Base-by-base conservation (phyloP, 2,329 filamentous ascomycete genomes). In the Cercospora brassicicola region DNA sequence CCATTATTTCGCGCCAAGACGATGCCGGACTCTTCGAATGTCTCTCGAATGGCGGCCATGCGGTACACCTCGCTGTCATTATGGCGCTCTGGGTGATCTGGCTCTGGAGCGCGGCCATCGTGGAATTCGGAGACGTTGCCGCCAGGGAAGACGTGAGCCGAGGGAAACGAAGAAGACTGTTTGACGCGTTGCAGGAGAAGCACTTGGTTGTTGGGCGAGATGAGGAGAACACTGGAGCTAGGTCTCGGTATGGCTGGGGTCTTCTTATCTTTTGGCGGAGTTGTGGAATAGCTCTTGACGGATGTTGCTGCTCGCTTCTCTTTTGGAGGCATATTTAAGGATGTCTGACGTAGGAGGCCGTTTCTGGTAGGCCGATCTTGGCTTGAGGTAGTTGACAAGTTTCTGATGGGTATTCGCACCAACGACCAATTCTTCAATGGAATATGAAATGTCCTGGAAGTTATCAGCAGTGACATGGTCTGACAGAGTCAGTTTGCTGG, bases 1-100 rank as follows among this genome's bases (percentile, higher is more conserved):
- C 79, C 79, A 67, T 82, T 81, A 65, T 79, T 81, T 26, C 81
- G 83, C 0, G 92, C 92, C 2, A 98, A 84, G 28, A 98, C 81
- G 64, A 97, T 93, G 0, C 95, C 95, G 71, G 91, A 94, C 81
- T 98, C 95, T 78, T 99, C 95, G 76, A 98, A 98, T 0, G 93
- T 93, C 82, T 98, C 95, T 6, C 95, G 85, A 26, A 98, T 88
- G 0, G 94, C 95, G 5, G 90, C 93, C 39, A 92, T 80, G n/a
- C 93, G 85, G 76, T 97, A 97, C 2, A 88, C 86, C 0, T 83
- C 81, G 0, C 88, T 88, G 77, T 97, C 94, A 10, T 83, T 79
- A 74, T 97, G 93, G 11, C 90, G 82, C 9, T 80, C 81, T 0
- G 82, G 79, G 30, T 87, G 83, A 15, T 84, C 84, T 0, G 80